Base-by-base conservation (phyloP, 2,329 filamentous ascomycete genomes). In the Aschersonia sp. region DNA sequence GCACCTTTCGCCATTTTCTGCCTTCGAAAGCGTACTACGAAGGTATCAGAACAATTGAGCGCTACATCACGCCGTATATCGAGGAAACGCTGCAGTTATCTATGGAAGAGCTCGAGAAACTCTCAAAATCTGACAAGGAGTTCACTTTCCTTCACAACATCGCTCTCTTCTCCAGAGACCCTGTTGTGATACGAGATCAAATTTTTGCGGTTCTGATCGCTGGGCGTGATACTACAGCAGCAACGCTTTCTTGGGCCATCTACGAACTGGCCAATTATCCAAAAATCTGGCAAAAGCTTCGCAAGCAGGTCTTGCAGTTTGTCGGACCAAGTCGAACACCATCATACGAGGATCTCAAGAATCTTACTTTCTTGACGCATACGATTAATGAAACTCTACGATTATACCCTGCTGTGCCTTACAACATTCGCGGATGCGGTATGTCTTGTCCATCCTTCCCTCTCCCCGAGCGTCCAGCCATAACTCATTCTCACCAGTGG, bases 61-160 rank as follows among this genome's bases (percentile, higher is more conserved):
- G 73, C 44, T 90, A 94, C 56, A 78, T 94, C 47, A 77, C 83
- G 58, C 75, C 76, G 5, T 94, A 84, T 64, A 92, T 95, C 59
- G 78, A 87, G 47, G 72, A 77, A 7, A 79, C 85, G 0, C 74
- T 94, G 7, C 70, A 71, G 3, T 73, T 94, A 30, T 77, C 75
- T 2, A 74, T 77, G 0, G 77, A 79, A 33, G 85, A 95, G 62
- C 76, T 94, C 42, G 52, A 79, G 51, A 86, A 85, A 64, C 76
- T 54, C 5, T 57, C 78, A 49, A 88, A 85, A 60, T 78, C 78
- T 7, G 84, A 87, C 60, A 68, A 74, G 51, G 77, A 75, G 39
- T 90, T 92, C 63, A 94, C 85, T 1, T 95, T 96, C 67, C 75
- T 95, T 22, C 85, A 95, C 64, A 85, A 87, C 39, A 76, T 96